Base-by-base conservation (phyloP, 2,329 filamentous ascomycete genomes). In the Orbilia blumenaviensis region DNA sequence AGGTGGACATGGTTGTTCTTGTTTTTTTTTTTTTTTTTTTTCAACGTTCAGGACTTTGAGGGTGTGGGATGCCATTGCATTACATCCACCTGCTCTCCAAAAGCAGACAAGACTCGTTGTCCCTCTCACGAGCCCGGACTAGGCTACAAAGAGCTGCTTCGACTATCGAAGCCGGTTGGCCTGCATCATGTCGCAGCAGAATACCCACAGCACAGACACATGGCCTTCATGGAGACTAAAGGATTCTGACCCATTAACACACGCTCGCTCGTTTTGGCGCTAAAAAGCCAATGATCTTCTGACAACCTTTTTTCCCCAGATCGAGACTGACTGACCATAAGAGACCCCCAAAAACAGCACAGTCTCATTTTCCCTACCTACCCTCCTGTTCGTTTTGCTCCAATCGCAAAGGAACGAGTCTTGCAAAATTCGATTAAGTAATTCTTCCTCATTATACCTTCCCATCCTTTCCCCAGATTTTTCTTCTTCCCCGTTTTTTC, bases 261-360 rank as follows among this genome's bases (percentile, higher is more conserved):
- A 44, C 56, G 52, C 32, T 32, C 32, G 29, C 38, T 56, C 52
- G 16, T 41, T 73, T 78, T 78, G 79, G 72, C 61, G 77, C 72
- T 63, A 75, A 68, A 18, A 67, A 29, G 21, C 64, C 63, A 68
- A 69, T 76, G 72, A 76, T 76, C 72, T 76, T 76, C 72, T 76
- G 72, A 76, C 72, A 76, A 69, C 72, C 72, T 50, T 63, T n/a
- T n/a, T 58, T 46, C 54, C 54, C 63, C 64, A 68, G 52, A 68
- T 68, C 52, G 46, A 29, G 34, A 68, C 36, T 54, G 32, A 32
- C 54, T 38, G 62, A 56, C 27, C 38, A 38, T 32, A 68, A 54
- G 56, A 63, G 67, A 72, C 67, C 67, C 67, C 67, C 67, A 72
- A 72, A 71, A 50, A 29, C 32, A 50, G 32, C 52, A 52, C 27